A percentile compares a stretch with the other conserved stretches of the same genome.
Evolutionary conservation across 768 basidiomycete genomes (phyloP).

Genomic region (Tephrocybe sp.): DNA sequence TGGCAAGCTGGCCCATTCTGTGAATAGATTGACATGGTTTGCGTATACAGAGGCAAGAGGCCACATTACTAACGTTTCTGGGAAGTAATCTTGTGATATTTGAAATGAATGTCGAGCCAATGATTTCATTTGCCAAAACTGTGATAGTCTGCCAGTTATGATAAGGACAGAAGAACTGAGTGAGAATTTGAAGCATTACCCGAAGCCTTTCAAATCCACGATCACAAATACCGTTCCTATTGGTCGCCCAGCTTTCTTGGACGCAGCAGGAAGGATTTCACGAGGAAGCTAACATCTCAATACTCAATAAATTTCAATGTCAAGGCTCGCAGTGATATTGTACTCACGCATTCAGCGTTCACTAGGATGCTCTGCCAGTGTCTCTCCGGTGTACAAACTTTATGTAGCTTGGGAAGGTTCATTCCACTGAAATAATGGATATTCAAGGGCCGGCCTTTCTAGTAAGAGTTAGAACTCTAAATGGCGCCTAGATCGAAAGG

Average conservation of each 20-base stretch:
- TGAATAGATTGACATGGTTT: not conserved
- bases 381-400: conserved; percentile 54
- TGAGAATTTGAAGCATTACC: conserved; percentile 38
- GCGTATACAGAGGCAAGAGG: not conserved
- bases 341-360: conserved; percentile 55
- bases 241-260: conserved; percentile 49
- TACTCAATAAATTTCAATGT: not conserved
- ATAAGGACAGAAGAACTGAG: not conserved
- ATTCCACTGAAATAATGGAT: conserved; percentile 63
- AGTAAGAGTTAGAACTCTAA: conserved; percentile 6
- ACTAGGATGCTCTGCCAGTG: conserved; percentile 68
- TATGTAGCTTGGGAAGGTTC: conserved; percentile 57
- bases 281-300: conserved; percentile 42
- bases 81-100: conserved; percentile 77
- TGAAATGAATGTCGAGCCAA: conserved; percentile 66
- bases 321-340: not conserved
- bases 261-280: conserved; percentile 68
- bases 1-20: conserved; percentile 72
- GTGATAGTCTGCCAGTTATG: conserved; percentile 44
- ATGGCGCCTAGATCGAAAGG: not conserved
- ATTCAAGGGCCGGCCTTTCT: conserved; percentile 75
- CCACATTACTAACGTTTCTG: conserved; percentile 57
- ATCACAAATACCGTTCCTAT: conserved; percentile 61
- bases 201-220: conserved; percentile 70
- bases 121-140: conserved; percentile 78